Evolutionary conservation across 1,284 basidiomycete species (phyloP).

Genomic region (Inonotus hispidus): DNA sequence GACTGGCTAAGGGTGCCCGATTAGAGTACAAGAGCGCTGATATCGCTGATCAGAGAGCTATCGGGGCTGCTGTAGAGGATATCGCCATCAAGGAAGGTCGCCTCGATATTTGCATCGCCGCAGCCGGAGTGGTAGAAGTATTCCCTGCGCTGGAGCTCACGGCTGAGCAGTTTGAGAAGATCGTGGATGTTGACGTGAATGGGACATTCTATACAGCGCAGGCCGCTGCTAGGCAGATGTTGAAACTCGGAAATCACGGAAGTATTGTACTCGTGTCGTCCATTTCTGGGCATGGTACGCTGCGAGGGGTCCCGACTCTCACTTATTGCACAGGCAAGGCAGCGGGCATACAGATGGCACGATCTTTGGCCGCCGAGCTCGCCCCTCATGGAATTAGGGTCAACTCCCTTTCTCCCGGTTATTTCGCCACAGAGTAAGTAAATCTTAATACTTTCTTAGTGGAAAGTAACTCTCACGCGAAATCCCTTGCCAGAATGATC

Average conservation of each 20-base stretch:
- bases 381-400: constrained; percentile 67
- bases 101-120: constrained; percentile 71
- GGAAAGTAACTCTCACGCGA: constrained; percentile 9
- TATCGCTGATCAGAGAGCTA: constrained; percentile 52
- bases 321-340: constrained; percentile 81
- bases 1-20: constrained; percentile 34
- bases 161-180: constrained; percentile 62
- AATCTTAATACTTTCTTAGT: background rate
- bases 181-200: constrained; percentile 65
- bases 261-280: constrained; percentile 82
- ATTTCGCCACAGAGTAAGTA: constrained; percentile 66
- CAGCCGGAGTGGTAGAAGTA: constrained; percentile 69
- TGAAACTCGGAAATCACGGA: constrained; percentile 58
- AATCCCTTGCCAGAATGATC: constrained; percentile 44
- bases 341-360: constrained; percentile 76
- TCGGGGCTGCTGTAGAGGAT: constrained; percentile 53
- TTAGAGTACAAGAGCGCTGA: constrained; percentile 65
- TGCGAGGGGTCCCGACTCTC: constrained; percentile 39
- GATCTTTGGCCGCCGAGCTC: constrained; percentile 82
- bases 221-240: constrained; percentile 74
- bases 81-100: constrained; percentile 60
- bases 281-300: constrained; percentile 53
- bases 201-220: constrained; percentile 77
- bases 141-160: constrained; percentile 67
- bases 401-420: constrained; percentile 70